Conservation (phyloP, 1,284 basidiomycete genomes). For the Sanghuangporus weigelae region DNA sequence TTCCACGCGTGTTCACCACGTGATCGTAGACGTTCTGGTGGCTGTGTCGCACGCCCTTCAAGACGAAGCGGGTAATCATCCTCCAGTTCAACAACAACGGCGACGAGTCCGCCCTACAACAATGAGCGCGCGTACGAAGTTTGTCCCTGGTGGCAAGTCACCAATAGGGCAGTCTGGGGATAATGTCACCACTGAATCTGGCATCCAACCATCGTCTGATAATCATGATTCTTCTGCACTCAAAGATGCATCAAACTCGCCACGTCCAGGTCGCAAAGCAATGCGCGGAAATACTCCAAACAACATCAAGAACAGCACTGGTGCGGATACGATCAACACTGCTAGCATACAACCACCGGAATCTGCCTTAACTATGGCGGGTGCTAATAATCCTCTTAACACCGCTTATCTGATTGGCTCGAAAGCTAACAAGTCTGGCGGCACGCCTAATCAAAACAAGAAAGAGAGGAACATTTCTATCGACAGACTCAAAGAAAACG, state of each 20-base stretch:
- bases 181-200: background rate
- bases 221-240: background rate
- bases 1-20: background rate
- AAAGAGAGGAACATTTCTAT: background rate
- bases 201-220: background rate
- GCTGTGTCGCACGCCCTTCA: background rate
- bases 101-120: background rate
- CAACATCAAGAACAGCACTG: background rate
- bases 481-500: constrained; percentile 14
- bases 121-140: constrained; percentile 16
- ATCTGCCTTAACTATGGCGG: background rate
- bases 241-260: constrained; percentile 16
- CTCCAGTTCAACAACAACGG: background rate
- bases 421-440: background rate
- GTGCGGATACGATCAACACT: background rate
- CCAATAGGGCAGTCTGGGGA: background rate
- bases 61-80: no score
- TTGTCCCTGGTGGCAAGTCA: constrained; percentile 1
- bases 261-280: constrained; percentile 2
- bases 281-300: background rate
- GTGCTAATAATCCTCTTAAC: constrained; percentile 15
- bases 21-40: background rate
- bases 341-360: background rate
- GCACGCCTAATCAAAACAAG: constrained; percentile 1
- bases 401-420: constrained; percentile 4